phyloP scores from a whole-genome alignment of 129 eudicot genomes.

The Lactuca saligna region DNA sequence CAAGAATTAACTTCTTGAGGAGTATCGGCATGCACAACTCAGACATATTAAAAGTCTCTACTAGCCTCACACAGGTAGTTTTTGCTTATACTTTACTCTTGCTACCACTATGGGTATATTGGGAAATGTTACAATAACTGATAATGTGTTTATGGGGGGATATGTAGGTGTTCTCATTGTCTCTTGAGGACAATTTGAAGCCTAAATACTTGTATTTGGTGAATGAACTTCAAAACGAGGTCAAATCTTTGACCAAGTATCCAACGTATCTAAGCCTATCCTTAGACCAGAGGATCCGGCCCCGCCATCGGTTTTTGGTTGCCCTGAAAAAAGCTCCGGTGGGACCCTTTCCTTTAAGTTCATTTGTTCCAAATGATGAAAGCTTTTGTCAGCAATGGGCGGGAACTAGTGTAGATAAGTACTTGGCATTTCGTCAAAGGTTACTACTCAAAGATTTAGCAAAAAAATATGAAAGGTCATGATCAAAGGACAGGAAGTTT shows the following conservation, averaged over 20 bases:
- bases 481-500: background rate
- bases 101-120: too few species aligned
- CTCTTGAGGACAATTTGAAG: conserved; percentile 85
- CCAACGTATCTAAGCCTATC: conserved; percentile 94
- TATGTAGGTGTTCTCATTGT: conserved; percentile 82
- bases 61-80: conserved; percentile 89
- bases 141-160: conserved; percentile 8
- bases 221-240: conserved; percentile 87
- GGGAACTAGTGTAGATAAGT: conserved; percentile 77
- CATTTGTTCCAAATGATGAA: conserved; percentile 89
- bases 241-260: conserved; percentile 81
- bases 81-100: background rate
- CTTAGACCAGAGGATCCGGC: conserved; percentile 89
- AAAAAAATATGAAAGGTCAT: conserved; percentile 66
- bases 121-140: too few species aligned
- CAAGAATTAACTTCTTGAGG: conserved; percentile 82
- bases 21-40: conserved; percentile 87
- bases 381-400: conserved; percentile 97
- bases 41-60: conserved; percentile 77
- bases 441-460: conserved; percentile 75
- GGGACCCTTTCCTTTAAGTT: conserved; percentile 92
- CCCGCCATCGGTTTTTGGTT: conserved; percentile 88
- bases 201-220: conserved; percentile 84
- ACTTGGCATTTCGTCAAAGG: conserved; percentile 80
- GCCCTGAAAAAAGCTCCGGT: conserved; percentile 81